These are phyloP conservation scores for Fusarium coicis DNA, from an alignment of 2,329 filamentous ascomycete genomes.

Conservation along the genomic window DNA sequence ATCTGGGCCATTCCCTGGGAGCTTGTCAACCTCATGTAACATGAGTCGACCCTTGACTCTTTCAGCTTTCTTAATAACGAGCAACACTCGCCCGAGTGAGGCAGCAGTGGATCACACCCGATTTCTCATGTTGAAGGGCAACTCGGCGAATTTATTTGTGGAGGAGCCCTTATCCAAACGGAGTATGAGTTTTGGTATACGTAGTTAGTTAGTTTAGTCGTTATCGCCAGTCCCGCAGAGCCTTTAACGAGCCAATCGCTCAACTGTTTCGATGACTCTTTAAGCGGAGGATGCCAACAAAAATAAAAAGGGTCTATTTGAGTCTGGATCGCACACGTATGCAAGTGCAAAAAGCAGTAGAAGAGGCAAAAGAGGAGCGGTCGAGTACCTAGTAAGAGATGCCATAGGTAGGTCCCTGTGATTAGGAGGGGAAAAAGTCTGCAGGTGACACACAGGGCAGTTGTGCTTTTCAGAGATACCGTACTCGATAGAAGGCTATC, in stretches of 20 bases:
- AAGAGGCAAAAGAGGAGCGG: conserved; percentile 26
- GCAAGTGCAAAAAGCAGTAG: conserved; percentile 15
- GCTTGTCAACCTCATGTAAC: neutral
- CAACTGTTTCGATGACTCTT: conserved; percentile 8
- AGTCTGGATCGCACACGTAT: conserved; percentile 40
- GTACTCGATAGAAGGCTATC: conserved; percentile 16
- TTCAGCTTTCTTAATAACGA: neutral
- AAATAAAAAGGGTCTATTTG: conserved; percentile 24
- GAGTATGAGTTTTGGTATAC: neutral
- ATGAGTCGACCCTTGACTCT: neutral
- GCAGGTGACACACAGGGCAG: conserved; percentile 22
- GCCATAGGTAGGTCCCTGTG: conserved; percentile 8
- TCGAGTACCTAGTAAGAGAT: neutral
- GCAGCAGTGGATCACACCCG: conserved; percentile 4
- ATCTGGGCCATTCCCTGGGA: neutral
- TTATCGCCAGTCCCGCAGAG: conserved; percentile 17
- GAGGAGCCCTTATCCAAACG: conserved; percentile 31
- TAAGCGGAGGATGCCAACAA: conserved; percentile 3
- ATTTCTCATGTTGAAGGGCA: neutral
- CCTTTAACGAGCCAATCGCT: conserved; percentile 31
- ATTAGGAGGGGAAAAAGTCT: conserved; percentile 1
- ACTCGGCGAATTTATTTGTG: conserved; percentile 4
- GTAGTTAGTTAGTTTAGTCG: neutral
- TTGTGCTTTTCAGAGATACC: conserved; percentile 16
- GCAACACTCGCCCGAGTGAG: conserved; percentile 16